Percentiles rank a stretch among this genome's conserved stretches.
Evolutionary conservation across 805 yeast genomes (phyloP).

Genomic region (Tetrapisispora fleetii): DNA sequence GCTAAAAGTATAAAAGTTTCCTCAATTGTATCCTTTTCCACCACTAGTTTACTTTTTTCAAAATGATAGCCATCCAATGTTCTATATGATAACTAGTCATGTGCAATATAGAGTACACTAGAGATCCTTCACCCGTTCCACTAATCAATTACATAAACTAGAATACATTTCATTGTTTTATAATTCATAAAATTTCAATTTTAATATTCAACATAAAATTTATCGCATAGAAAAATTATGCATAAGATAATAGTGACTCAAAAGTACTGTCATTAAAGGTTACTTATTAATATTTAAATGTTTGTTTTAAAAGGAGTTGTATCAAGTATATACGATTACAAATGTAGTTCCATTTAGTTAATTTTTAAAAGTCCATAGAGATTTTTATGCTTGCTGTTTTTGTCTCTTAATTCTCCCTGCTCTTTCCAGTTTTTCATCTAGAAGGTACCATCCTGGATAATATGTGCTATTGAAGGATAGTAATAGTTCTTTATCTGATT

Average conservation of each 20-base stretch:
- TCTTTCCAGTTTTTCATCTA: constrained; percentile 25
- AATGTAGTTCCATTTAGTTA: too few relatives aligned
- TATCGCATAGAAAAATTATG: background rate
- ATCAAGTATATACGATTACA: background rate
- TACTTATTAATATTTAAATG: background rate
- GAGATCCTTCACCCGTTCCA: too few relatives aligned
- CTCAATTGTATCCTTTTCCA: background rate
- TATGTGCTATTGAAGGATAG: constrained; percentile 1
- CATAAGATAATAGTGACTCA: background rate
- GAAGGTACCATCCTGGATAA: constrained; percentile 29
- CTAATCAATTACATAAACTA: too few relatives aligned
- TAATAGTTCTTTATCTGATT: constrained; percentile 7
- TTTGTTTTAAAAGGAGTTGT: too few relatives aligned
- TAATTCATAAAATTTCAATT: too few relatives aligned
- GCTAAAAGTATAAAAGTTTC: background rate
- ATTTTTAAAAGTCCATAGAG: background rate
- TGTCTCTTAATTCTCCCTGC: constrained; percentile 22
- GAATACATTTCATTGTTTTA: too few relatives aligned
- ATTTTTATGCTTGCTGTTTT: background rate
- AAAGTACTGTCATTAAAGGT: background rate
- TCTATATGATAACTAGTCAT: too few relatives aligned
- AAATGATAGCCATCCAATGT: too few relatives aligned
- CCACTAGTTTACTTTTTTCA: background rate
- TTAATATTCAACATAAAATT: too few relatives aligned
- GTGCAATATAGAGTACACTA: too few relatives aligned